These are phyloP conservation scores for Apiotrichum gracile DNA, from an alignment of 1,284 basidiomycete genomes.

Conservation along the genomic window DNA sequence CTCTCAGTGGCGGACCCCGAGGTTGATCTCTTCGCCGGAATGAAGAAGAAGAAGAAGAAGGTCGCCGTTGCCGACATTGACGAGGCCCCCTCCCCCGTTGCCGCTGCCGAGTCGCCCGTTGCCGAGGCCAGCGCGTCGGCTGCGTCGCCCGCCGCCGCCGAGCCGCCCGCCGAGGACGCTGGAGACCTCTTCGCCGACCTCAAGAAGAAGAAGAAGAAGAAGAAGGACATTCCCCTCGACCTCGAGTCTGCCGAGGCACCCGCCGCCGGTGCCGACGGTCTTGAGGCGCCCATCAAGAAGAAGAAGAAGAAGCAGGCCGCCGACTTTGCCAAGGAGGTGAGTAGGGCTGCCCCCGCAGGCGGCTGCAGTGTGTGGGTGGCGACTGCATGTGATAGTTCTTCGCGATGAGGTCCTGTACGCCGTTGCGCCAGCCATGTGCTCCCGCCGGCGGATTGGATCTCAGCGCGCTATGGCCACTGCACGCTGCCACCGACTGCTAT, in stretches of 20 bases:
- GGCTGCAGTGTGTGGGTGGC: no score
- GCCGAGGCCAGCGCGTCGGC: constrained; percentile 33
- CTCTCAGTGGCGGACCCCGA: constrained; percentile 46
- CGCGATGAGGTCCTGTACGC: no score
- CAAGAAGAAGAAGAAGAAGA: constrained; percentile 54
- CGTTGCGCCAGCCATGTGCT: no score
- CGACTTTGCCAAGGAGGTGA: constrained; percentile 67
- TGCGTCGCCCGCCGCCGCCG: constrained; percentile 22
- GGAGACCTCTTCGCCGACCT: constrained; percentile 51
- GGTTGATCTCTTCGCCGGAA: constrained; percentile 50
- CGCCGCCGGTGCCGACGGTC: constrained; percentile 27
- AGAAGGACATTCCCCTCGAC: constrained; percentile 47
- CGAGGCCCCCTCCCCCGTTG: constrained; percentile 33
- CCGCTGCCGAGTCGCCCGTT: constrained; percentile 15
- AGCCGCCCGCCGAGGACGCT: constrained; percentile 29
- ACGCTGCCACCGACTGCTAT: neutral
- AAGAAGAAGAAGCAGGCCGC: constrained; percentile 50
- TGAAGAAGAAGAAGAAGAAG: constrained; percentile 54
- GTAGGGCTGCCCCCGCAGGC: no score
- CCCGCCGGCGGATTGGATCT: no score
- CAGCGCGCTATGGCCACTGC: neutral
- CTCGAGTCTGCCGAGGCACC: constrained; percentile 29
- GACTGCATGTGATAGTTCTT: no score
- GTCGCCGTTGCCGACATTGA: constrained; percentile 45
- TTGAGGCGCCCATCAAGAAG: constrained; percentile 52